These are phyloP conservation scores for Lasiodiplodia gonubiensis DNA, from an alignment of 2,329 filamentous ascomycete genomes.

Conservation along the genomic window DNA sequence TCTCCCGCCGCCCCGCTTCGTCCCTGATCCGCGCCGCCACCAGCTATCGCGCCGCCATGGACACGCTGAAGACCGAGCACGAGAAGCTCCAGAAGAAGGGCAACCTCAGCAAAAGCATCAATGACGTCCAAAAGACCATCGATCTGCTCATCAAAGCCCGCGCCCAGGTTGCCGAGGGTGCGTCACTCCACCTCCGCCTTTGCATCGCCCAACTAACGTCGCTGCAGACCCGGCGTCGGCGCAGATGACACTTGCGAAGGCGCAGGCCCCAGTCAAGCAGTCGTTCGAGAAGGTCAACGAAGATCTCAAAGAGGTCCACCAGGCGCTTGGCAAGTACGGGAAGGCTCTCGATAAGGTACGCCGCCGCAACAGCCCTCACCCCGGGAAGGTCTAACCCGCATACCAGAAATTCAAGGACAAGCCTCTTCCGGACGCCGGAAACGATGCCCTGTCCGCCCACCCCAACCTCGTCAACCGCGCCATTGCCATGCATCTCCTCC, in stretches of 20 bases:
- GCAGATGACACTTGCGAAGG: conserved; percentile 76
- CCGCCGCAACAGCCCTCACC: not conserved
- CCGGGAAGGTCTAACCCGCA: conserved; percentile 21
- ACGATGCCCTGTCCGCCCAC: conserved; percentile 79
- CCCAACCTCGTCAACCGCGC: conserved; percentile 84
- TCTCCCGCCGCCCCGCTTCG: not conserved
- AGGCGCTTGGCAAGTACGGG: conserved; percentile 80
- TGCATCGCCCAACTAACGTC: conserved; percentile 38
- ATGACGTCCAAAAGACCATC: conserved; percentile 84
- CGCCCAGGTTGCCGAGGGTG: conserved; percentile 71
- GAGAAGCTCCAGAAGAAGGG: conserved; percentile 72
- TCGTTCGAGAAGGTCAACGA: conserved; percentile 81
- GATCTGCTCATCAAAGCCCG: conserved; percentile 75
- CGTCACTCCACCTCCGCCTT: conserved; percentile 21
- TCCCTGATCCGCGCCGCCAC: conserved; percentile 14
- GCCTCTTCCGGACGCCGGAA: conserved; percentile 74
- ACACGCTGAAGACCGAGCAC: conserved; percentile 74
- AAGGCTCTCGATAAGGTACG: conserved; percentile 82
- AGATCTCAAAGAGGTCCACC: conserved; percentile 81
- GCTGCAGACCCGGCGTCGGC: conserved; percentile 69
- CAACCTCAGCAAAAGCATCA: conserved; percentile 72
- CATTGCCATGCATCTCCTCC: conserved; percentile 93
- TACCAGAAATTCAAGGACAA: conserved; percentile 65
- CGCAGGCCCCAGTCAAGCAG: conserved; percentile 84
- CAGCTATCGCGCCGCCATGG: conserved; percentile 52